phyloP scores from a whole-genome alignment of 2,329 filamentous ascomycete genomes.

The Penicillium sp. region DNA sequence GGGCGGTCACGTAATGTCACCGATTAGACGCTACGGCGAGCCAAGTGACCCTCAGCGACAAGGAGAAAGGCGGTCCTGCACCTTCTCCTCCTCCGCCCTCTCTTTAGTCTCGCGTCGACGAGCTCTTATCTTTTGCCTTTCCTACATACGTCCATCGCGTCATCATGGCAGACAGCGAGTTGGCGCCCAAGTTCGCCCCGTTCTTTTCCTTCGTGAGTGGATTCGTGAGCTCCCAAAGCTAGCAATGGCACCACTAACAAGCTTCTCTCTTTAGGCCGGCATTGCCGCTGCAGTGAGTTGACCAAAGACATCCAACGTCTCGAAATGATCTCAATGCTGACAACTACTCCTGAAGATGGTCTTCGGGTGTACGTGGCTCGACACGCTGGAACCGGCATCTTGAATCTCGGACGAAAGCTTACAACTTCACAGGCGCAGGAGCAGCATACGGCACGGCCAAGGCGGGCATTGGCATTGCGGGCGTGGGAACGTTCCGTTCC shows the following conservation, averaged over 20 bases:
- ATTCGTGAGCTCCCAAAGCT: conserved; percentile 5
- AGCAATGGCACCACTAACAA: conserved; percentile 24
- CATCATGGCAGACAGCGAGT: conserved; percentile 49
- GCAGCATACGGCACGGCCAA: conserved; percentile 68
- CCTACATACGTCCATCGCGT: conserved; percentile 3
- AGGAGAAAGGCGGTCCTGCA: conserved; percentile 11
- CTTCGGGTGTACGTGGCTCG: conserved; percentile 48
- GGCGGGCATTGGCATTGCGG: conserved; percentile 66
- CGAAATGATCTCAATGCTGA: conserved; percentile 22
- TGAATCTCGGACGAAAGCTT: conserved; percentile 15
- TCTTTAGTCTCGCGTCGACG: conserved; percentile 6
- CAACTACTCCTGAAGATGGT: conserved; percentile 44
- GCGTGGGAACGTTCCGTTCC: conserved; percentile 64
- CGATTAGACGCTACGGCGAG: conserved; percentile 18
- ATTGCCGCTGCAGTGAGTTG: conserved; percentile 50
- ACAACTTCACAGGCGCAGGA: conserved; percentile 53
- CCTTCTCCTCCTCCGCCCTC: conserved; percentile 3
- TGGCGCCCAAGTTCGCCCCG: conserved; percentile 63
- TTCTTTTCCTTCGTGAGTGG: conserved; percentile 65
- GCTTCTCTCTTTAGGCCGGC: conserved; percentile 40
- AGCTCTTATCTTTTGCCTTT: conserved; percentile 5
- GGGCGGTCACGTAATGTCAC: conserved; percentile 20
- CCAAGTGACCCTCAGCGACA: conserved; percentile 25
- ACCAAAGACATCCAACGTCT: background rate
- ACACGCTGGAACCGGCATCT: conserved; percentile 3